Conservation (phyloP, 225 moss, liverwort and hornwort genomes). For the Pleurozium schreberi region DNA sequence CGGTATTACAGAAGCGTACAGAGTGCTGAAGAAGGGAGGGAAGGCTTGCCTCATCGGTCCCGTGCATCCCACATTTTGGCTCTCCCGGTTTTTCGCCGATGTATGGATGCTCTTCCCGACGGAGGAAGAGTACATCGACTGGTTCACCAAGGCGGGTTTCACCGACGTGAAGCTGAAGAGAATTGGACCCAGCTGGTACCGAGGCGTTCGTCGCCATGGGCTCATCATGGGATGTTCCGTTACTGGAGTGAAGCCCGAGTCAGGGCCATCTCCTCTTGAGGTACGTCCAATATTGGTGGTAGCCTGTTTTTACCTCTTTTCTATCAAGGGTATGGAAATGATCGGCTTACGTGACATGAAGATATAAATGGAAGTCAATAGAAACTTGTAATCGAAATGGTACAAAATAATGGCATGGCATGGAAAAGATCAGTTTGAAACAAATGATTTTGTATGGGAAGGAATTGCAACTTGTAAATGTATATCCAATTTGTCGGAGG, state of each 20-base stretch:
- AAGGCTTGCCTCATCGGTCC: conserved; percentile 96
- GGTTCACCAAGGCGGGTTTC: conserved; percentile 98
- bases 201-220: conserved; percentile 93
- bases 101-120: conserved; percentile 98
- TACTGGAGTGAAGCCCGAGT: conserved; percentile 72
- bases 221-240: conserved; percentile 99
- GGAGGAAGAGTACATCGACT: conserved; percentile 83
- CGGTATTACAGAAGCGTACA: conserved; percentile 86
- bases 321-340: not conserved
- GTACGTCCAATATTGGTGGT: not conserved
- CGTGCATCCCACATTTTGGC: conserved; percentile 88
- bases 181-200: conserved; percentile 96
- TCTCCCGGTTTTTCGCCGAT: conserved; percentile 87
- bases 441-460: not conserved
- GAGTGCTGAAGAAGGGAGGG: conserved; percentile 88
- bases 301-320: not conserved
- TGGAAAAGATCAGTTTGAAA: not conserved
- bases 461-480: not conserved
- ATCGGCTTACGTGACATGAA: not conserved
- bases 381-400: not conserved
- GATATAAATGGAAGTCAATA: not conserved
- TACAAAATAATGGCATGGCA: too few relatives aligned
- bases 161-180: conserved; percentile 88
- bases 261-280: conserved; percentile 81
- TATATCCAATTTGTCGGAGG: not conserved